Evolutionary conservation across 148 eudicot species (phyloP).

Genomic region (Rhododendron kiyosumense): DNA sequence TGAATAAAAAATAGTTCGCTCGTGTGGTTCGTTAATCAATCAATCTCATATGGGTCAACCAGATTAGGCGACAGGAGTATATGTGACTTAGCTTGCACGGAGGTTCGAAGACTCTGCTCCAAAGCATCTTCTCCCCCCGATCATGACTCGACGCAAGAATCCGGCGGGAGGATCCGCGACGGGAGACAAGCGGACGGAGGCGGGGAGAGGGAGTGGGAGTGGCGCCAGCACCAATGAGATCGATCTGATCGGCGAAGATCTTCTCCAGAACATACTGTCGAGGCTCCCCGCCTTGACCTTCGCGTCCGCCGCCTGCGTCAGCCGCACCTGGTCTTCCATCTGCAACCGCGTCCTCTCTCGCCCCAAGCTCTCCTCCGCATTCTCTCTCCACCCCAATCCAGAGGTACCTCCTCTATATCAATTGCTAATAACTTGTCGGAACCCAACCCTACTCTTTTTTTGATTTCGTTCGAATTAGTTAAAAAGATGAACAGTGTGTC

Average conservation of each 20-base stretch:
- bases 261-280: slow-evolving; percentile 45
- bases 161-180: background rate
- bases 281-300: slow-evolving; percentile 68
- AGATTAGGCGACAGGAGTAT: background rate
- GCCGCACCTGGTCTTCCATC: slow-evolving; percentile 56
- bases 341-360: slow-evolving; percentile 49
- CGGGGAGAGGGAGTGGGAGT: background rate
- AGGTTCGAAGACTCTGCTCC: background rate
- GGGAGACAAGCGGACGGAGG: background rate
- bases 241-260: slow-evolving; percentile 45
- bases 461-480: background rate
- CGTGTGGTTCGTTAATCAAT: background rate
- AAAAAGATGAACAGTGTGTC: background rate
- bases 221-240: background rate
- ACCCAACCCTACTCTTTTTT: background rate
- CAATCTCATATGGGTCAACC: background rate
- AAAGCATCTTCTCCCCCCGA: background rate
- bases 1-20: too few species aligned
- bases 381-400: slow-evolving; percentile 49
- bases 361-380: slow-evolving; percentile 66
- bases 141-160: background rate
- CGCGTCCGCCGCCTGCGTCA: slow-evolving; percentile 82
- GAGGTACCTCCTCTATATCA: slow-evolving; percentile 22
- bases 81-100: background rate
- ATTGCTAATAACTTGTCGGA: background rate